Base-by-base conservation (phyloP, 257 asterid genomes). In the Gentiana dahurica region DNA sequence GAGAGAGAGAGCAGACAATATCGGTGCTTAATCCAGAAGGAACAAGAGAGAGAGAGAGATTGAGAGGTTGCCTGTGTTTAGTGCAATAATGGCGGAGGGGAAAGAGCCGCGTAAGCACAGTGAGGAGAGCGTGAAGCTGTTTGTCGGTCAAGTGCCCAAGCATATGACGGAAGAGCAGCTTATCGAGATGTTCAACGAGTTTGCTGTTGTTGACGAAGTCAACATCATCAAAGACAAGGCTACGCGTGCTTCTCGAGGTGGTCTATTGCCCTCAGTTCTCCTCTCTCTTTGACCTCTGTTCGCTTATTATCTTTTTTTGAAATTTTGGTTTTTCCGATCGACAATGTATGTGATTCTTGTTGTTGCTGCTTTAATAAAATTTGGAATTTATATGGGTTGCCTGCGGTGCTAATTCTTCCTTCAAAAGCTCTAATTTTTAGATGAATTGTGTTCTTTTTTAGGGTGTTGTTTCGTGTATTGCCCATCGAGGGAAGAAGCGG, bases 61-160 rank as follows among this genome's bases (percentile, higher is more conserved):
- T 1, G n/a, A 41, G 8, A 13, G 13, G 57, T 43, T 13, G 6
- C 8, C 13, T 10, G 24, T 10, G 62, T 32, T 51, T 38, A 64
- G 60, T 47, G 81, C 73, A 48, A 62, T 63, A 78, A 87, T 87
- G 96, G 95, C 94, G 91, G 97, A 81, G 71, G 73, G 53, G 62
- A 64, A 71, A 34, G 46, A 53, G 35, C n/a, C n/a, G n/a, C 67
- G 68, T 24, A 51, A 54, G 37, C 74, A 71, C 59, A 81, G 81
- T 55, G 82, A 70, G 15, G 95, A 88, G 67, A 79, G 95, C 75
- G 97, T 92, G 69, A 92, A 92, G 94, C 79, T 92, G 68, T 92
- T 92, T 68, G 97, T 85, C 4, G 99, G 99, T 54, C 99, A 92
- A 75, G 95, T 87, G 73, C 97, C 98, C 52, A 92, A 85, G 80